phyloP scores from a whole-genome alignment of 73 alveolate species.

The Paramecium tetraurelia region DNA sequence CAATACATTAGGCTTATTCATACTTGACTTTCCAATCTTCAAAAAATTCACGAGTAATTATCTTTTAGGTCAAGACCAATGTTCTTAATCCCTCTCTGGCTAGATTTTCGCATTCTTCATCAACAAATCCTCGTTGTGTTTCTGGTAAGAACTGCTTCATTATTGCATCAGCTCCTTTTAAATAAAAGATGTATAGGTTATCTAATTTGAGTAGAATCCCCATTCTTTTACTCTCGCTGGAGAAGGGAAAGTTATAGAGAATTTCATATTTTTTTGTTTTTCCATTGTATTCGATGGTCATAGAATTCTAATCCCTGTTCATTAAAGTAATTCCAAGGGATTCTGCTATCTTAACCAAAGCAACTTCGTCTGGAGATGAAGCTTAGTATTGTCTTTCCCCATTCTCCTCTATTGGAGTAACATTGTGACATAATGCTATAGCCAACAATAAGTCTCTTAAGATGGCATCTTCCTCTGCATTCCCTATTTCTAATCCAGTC shows the following conservation, averaged over 20 bases:
- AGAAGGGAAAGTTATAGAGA: slow-evolving; percentile 89
- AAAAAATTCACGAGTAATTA: slow-evolving; percentile 40
- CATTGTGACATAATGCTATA: slow-evolving; percentile 80
- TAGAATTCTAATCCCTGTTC: slow-evolving; percentile 67
- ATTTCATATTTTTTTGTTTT: slow-evolving; percentile 65
- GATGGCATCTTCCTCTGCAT: slow-evolving; percentile 60
- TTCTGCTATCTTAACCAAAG: slow-evolving; percentile 86
- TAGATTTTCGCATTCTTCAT: slow-evolving; percentile 90
- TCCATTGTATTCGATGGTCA: slow-evolving; percentile 61
- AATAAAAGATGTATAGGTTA: slow-evolving; percentile 59
- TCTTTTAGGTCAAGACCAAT: slow-evolving; percentile 78
- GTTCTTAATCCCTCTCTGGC: slow-evolving; percentile 94
- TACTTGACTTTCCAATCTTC: slow-evolving; percentile 42
- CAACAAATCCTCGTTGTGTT: slow-evolving; percentile 72
- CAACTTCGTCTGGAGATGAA: slow-evolving; percentile 88
- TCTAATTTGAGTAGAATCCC: slow-evolving; percentile 80
- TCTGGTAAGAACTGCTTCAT: slow-evolving; percentile 76
- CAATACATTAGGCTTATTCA: slow-evolving; percentile 40
- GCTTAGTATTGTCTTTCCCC: slow-evolving; percentile 62
- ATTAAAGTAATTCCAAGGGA: slow-evolving; percentile 66
- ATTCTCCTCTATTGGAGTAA: slow-evolving; percentile 76
- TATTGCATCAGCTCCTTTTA: slow-evolving; percentile 93
- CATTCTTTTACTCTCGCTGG: slow-evolving; percentile 95
- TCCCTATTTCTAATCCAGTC: slow-evolving; percentile 48
- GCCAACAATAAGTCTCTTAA: slow-evolving; percentile 77